Base-by-base conservation (phyloP, 768 basidiomycete species). In the Boletus subcaerulescens region DNA sequence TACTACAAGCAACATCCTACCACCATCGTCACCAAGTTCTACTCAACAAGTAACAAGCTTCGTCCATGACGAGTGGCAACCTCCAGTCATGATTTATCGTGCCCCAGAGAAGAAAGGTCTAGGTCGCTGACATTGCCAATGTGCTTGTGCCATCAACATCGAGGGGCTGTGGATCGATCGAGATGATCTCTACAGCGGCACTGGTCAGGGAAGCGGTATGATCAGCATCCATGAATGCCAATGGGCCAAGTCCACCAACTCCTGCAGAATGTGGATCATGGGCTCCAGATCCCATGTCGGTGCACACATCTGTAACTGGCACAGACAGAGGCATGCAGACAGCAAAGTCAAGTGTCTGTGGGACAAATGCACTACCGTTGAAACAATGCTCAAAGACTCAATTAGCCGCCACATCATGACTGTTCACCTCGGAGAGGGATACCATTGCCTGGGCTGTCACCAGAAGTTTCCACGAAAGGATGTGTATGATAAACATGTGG, bases 191-290 rank as follows among this genome's bases (percentile, higher is more conserved):
- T 20, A 10, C 24, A 22, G n/a, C 14, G 14, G 32, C 7, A 40
- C 20, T 2, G 11, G 6, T 5, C 31, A 45, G 22, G 40, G 33
- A 1, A 6, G 12, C 10, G 10, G 5, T 13, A 11, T 12, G 3
- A 43, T 52, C 42, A 20, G 6, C 13, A 46, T 58, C n/a, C 38
- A 58, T 17, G 18, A 51, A 36, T 60, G 59, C 24, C 52, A 42
- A 11, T 52, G 58, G 60, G 43, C 32, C 22, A 29, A 9, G 33
- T 42, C 46, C 32, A 24, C 14, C 17, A 39, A 18, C 29, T 50
- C 58, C 2, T 59, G 58, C 11, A 46, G 49, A 3, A 50, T 56
- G 48, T 59, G 60, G 53, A 50, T 59, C 7, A 11, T 55, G 15
- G 53, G 53, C 5, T 42, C 57, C 17, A 51, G 47, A 18, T 8